Base-by-base conservation (phyloP, 1,284 basidiomycete genomes). In the Clitocybe nebularis region DNA sequence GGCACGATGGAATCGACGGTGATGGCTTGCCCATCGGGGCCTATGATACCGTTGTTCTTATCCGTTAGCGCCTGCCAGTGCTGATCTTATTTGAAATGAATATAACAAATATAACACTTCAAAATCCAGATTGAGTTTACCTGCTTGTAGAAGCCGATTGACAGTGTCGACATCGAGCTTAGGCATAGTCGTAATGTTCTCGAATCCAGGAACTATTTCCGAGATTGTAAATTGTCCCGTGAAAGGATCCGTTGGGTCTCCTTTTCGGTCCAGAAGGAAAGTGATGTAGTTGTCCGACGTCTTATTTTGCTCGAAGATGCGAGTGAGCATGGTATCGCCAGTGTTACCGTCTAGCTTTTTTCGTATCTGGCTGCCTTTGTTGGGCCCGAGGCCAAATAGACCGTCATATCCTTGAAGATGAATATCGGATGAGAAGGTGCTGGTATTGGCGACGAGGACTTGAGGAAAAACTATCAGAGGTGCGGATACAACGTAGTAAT, bases 41-140 rank as follows among this genome's bases (percentile, higher is more conserved):
- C 84, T 46, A 84, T 77, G 36, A 86, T 68, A 13, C 77, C 75
- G 28, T 64, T 56, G 44, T 70, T 46, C 45, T 69, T 68, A 59
- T 84, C 80, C 0, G 77, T 77, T 35, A 80, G 59, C 16, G 81
- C 73, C 52, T 87, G 83, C 86, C 85, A 89, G 61, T 89, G 86
- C 60, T 89, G 86, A 55, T 85, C 82, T 60, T 30, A 23, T 24
- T 36, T 24, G 21, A 32, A 17, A 10, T 9, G 17, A 36, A 16
- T 17, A 24, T 14, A 26, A 33, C 14, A 39, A 22, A n/a, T 33
- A 17, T 3, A n/a, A 39, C 13, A 25, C 38, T 4, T 16, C 16
- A 10, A n/a, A n/a, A n/a, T n/a, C n/a, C n/a, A n/a, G n/a, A n/a
- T n/a, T n/a, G n/a, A n/a, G 46, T 56, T 33, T 34, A 67, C 68